Evolutionary conservation across 2,329 filamentous ascomycete genomes (phyloP).

Genomic region (Calonectria ilicicola): DNA sequence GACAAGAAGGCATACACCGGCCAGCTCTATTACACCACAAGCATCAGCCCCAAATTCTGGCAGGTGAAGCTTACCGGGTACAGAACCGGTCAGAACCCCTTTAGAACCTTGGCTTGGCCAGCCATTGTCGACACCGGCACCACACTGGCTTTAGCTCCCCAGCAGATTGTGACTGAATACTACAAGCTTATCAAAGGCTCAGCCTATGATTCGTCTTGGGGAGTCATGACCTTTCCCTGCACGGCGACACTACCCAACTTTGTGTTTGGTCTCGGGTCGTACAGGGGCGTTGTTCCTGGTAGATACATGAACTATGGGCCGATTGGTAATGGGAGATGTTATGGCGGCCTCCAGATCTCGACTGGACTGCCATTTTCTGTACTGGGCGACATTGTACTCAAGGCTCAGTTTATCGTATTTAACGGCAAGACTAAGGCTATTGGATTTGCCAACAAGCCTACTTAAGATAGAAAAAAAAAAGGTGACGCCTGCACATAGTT

Average conservation of each 20-base stretch:
- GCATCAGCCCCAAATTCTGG: constrained; percentile 70
- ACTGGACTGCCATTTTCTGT: constrained; percentile 52
- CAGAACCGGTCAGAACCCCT: constrained; percentile 56
- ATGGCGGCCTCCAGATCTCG: constrained; percentile 53
- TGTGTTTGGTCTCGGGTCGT: constrained; percentile 48
- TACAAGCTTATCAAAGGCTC: constrained; percentile 69
- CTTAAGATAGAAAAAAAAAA: constrained; percentile 10
- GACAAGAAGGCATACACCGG: constrained; percentile 69
- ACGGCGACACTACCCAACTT: constrained; percentile 59
- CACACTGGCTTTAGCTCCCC: constrained; percentile 71
- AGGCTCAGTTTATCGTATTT: constrained; percentile 59
- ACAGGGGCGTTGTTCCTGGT: constrained; percentile 50
- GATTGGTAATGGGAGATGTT: constrained; percentile 45
- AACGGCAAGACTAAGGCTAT: constrained; percentile 47
- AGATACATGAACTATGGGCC: constrained; percentile 53
- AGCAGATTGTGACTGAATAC: constrained; percentile 66
- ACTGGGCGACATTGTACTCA: constrained; percentile 55
- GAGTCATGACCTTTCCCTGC: constrained; percentile 72
- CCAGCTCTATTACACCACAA: constrained; percentile 64
- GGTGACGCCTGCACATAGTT: neutral
- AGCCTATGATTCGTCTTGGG: constrained; percentile 54
- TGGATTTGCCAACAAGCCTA: constrained; percentile 55
- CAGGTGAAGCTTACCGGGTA: constrained; percentile 68
- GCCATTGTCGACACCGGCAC: constrained; percentile 80
- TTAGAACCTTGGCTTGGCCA: constrained; percentile 49